Percentiles rank a stretch among this genome's conserved stretches.
phyloP scores from a whole-genome alignment of 768 basidiomycete genomes.

The Fomitopsis serialis region DNA sequence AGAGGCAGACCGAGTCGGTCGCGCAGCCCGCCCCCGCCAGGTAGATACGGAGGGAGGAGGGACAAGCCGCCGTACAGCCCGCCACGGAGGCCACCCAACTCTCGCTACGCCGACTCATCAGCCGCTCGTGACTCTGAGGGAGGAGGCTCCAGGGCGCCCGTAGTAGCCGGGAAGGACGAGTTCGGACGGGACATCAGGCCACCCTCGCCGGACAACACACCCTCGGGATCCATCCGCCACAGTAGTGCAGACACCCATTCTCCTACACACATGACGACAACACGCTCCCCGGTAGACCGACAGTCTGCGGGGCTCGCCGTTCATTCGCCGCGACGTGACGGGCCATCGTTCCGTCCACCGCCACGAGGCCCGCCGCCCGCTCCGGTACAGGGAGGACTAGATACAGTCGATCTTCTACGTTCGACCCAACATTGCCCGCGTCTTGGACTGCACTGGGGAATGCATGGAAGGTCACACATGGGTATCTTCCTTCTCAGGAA shows the following conservation, averaged over 20 bases:
- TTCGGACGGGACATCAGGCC: constrained; percentile 80
- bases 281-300: background rate
- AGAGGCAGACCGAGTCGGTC: constrained; percentile 62
- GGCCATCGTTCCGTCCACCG: background rate
- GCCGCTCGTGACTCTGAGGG: constrained; percentile 6
- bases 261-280: background rate
- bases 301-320: background rate
- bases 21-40: constrained; percentile 66
- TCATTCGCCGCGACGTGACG: background rate
- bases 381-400: constrained; percentile 42
- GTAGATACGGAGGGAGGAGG: constrained; percentile 46
- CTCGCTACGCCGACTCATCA: constrained; percentile 14
- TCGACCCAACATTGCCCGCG: constrained; percentile 66
- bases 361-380: background rate
- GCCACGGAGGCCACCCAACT: constrained; percentile 29
- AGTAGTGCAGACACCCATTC: constrained; percentile 3
- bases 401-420: constrained; percentile 65
- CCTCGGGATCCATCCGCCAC: constrained; percentile 3
- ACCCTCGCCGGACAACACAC: constrained; percentile 33
- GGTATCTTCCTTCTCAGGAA: constrained; percentile 64
- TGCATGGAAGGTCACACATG: constrained; percentile 70
- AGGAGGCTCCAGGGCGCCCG: constrained; percentile 15
- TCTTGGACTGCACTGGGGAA: constrained; percentile 81
- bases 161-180: constrained; percentile 69
- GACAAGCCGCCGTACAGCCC: constrained; percentile 57